A percentile compares a stretch with the other conserved stretches of the same genome.
phyloP scores from a whole-genome alignment of 2,329 filamentous ascomycete genomes.

The Xylaria hypoxylon region DNA sequence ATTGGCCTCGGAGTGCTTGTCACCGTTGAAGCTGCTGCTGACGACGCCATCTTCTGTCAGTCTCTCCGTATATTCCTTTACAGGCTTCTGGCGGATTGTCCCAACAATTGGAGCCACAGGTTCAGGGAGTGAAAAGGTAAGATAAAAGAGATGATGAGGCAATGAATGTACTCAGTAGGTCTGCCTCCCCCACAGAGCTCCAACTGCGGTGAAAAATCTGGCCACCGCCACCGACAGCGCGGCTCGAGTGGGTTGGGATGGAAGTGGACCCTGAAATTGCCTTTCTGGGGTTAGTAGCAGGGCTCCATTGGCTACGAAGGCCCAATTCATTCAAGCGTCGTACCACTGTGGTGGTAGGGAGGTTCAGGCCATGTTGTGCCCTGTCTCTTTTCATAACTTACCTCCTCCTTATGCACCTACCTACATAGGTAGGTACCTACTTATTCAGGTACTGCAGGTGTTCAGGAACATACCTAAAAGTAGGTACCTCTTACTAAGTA shows the following conservation, averaged over 20 bases:
- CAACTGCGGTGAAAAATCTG: constrained; percentile 36
- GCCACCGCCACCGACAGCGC: constrained; percentile 31
- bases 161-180: neutral
- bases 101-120: neutral
- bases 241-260: constrained; percentile 16
- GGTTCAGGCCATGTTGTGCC: neutral
- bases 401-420: neutral
- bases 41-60: constrained; percentile 45
- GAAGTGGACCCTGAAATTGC: neutral
- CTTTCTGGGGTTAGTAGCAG: constrained; percentile 27
- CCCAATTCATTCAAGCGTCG: constrained; percentile 37
- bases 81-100: neutral
- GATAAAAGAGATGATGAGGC: neutral
- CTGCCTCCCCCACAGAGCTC: constrained; percentile 18
- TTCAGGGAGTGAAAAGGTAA: neutral
- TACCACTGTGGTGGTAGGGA: constrained; percentile 12
- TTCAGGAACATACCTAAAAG: too few relatives aligned
- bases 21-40: constrained; percentile 46
- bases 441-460: too few relatives aligned
- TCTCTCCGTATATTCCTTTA: neutral
- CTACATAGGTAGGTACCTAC: neutral
- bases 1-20: constrained; percentile 42
- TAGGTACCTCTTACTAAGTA: too few relatives aligned
- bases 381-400: neutral
- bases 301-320: constrained; percentile 33